Conservation (phyloP, 371 early-diverging fungal species). For the Actinomortierella wolfii region DNA sequence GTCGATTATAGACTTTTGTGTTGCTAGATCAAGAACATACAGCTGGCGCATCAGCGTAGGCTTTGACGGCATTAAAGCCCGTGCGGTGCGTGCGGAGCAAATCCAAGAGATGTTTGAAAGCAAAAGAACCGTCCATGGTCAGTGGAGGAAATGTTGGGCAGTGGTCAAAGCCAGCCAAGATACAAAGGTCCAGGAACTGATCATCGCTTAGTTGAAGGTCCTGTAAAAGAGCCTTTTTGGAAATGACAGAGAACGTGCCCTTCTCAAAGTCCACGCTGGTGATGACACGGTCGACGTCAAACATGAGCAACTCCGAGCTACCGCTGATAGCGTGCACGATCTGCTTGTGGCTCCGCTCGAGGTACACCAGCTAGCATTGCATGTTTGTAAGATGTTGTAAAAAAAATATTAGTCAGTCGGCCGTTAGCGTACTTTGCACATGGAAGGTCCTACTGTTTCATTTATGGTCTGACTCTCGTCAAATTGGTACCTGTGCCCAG, state of each 20-base stretch:
- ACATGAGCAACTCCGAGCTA: constrained; percentile 78
- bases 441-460: too few species aligned
- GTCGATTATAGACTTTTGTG: background rate
- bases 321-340: constrained; percentile 75
- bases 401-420: too few species aligned
- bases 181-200: constrained; percentile 83
- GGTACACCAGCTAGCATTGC: constrained; percentile 65
- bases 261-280: constrained; percentile 68
- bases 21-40: constrained; percentile 4
- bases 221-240: constrained; percentile 65
- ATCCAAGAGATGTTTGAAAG: constrained; percentile 71
- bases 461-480: too few species aligned
- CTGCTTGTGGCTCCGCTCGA: constrained; percentile 72
- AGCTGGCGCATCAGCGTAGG: constrained; percentile 62
- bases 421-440: too few species aligned
- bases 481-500: constrained; percentile 79
- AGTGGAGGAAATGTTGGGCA: constrained; percentile 78
- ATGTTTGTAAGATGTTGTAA: background rate
- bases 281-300: constrained; percentile 79
- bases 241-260: constrained; percentile 70
- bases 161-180: constrained; percentile 82
- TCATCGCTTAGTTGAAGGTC: constrained; percentile 71
- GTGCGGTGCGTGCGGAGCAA: constrained; percentile 70
- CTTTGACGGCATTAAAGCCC: constrained; percentile 77
- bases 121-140: constrained; percentile 57